Conservation (phyloP, 179 eudicot genomes). For the Silene noctiflora region DNA sequence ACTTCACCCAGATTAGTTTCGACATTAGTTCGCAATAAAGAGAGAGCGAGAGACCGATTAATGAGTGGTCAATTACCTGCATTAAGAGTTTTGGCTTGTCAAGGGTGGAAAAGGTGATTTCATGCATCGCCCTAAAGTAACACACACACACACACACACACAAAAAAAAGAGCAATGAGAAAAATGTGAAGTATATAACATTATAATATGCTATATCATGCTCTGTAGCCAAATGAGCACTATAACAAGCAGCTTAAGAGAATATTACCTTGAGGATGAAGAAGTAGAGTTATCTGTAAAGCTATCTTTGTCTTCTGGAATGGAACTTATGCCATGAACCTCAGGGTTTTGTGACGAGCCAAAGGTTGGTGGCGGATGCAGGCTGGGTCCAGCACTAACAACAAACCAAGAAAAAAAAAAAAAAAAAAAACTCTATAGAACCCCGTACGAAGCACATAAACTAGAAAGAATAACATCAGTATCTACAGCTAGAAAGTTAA, state of each 20-base stretch:
- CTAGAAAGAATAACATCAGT: constrained; percentile 4
- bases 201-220: neutral
- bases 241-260: neutral
- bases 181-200: too few species aligned
- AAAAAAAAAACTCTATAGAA: neutral
- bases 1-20: neutral
- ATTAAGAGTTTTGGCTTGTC: constrained; percentile 83
- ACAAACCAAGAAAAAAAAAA: constrained; percentile 18
- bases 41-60: neutral
- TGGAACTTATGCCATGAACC: constrained; percentile 34
- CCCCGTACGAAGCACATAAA: constrained; percentile 9
- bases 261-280: constrained; percentile 28
- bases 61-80: constrained; percentile 42
- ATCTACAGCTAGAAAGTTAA: neutral
- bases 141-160: too few species aligned
- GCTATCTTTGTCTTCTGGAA: constrained; percentile 47
- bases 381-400: constrained; percentile 34
- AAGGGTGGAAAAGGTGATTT: constrained; percentile 71
- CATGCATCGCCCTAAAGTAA: constrained; percentile 59
- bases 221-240: neutral
- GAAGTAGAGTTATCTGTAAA: constrained; percentile 29
- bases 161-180: neutral
- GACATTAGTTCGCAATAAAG: too few species aligned
- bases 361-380: constrained; percentile 59
- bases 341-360: constrained; percentile 47